Percentiles rank a stretch among this genome's conserved stretches.
Evolutionary conservation across 106 monocot genomes (phyloP).

Genomic region (Acanthochlamys bracteata): DNA sequence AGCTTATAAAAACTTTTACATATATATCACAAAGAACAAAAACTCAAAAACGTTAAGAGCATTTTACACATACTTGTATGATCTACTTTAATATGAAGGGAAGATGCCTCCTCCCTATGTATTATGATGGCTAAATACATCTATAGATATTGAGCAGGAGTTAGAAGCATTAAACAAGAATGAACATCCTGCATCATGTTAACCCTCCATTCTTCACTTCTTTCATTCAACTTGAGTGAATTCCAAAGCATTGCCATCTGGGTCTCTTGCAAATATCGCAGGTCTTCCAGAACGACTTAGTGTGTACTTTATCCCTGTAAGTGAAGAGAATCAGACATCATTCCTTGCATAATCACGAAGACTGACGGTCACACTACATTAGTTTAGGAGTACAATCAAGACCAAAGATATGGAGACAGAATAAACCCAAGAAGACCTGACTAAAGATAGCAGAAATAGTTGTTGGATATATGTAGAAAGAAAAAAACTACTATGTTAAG

Average conservation of each 20-base stretch:
- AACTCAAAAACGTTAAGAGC: too few species aligned
- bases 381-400: too few species aligned
- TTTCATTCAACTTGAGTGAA: constrained; percentile 73
- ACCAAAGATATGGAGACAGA: too few species aligned
- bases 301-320: constrained; percentile 75
- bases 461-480: too few species aligned
- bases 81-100: background rate
- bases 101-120: background rate
- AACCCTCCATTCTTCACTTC: background rate
- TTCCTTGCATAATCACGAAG: too few species aligned
- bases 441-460: too few species aligned
- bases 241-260: constrained; percentile 86
- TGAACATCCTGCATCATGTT: background rate
- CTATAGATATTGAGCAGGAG: background rate
- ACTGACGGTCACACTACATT: too few species aligned
- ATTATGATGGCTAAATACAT: background rate
- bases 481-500: too few species aligned
- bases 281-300: constrained; percentile 86
- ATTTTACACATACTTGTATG: background rate
- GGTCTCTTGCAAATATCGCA: constrained; percentile 86
- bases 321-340: background rate
- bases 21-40: too few species aligned
- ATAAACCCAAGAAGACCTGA: too few species aligned
- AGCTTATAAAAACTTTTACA: too few species aligned
- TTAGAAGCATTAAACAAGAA: background rate